Percentiles rank a stretch among this genome's conserved stretches.
Conservation (phyloP, 2,329 filamentous ascomycete species). For the Aspergillus sclerotialis region DNA sequence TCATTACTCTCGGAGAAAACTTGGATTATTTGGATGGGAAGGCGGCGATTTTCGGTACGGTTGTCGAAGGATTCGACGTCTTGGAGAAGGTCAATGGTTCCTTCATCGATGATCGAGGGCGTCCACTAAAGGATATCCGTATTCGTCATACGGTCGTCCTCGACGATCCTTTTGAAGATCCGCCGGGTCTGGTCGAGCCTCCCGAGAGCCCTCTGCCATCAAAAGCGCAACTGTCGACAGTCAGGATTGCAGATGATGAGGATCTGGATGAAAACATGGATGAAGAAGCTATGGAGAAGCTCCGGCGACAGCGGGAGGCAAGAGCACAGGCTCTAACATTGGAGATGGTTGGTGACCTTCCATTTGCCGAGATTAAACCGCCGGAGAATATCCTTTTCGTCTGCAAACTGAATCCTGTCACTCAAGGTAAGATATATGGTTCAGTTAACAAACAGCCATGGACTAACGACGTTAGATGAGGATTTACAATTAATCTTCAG, state of each 20-base stretch:
- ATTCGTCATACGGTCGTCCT: slow-evolving; percentile 88
- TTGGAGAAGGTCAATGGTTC: slow-evolving; percentile 88
- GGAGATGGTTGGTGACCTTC: slow-evolving; percentile 95
- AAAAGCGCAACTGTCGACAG: slow-evolving; percentile 79
- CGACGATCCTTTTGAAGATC: slow-evolving; percentile 88
- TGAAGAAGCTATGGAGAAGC: slow-evolving; percentile 70
- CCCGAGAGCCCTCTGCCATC: slow-evolving; percentile 73
- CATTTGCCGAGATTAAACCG: slow-evolving; percentile 94
- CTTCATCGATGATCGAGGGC: slow-evolving; percentile 77
- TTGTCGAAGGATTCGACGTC: slow-evolving; percentile 91
- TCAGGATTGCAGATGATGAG: slow-evolving; percentile 86
- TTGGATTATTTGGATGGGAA: slow-evolving; percentile 88
- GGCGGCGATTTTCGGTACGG: slow-evolving; percentile 89
- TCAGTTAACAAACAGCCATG: slow-evolving; percentile 2
- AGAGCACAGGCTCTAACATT: slow-evolving; percentile 88
- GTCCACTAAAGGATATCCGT: slow-evolving; percentile 87
- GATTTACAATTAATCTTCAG: slow-evolving; percentile 95
- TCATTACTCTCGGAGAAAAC: slow-evolving; percentile 83
- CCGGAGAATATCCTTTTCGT: slow-evolving; percentile 97
- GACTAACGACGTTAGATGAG: slow-evolving; percentile 53
- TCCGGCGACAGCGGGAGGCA: slow-evolving; percentile 80
- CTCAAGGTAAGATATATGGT: slow-evolving; percentile 48
- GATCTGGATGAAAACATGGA: slow-evolving; percentile 71
- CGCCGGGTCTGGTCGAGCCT: slow-evolving; percentile 66
- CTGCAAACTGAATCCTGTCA: slow-evolving; percentile 97